These are phyloP conservation scores for Casuarina cunninghamiana DNA, from an alignment of 306 rosid species.

Conservation along the genomic window DNA sequence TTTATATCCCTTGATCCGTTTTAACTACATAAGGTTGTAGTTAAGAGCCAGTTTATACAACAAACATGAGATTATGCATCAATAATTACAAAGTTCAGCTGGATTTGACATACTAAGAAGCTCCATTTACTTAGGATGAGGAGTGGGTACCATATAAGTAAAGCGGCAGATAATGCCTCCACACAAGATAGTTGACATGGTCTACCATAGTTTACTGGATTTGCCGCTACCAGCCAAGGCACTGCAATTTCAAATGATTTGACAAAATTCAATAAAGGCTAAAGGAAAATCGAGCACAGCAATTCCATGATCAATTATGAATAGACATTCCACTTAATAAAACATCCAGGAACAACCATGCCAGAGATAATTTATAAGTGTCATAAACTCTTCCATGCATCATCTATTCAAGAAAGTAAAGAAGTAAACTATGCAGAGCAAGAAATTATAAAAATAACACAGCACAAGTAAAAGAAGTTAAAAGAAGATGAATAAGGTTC, in stretches of 20 bases:
- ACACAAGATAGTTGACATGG: conserved; percentile 96
- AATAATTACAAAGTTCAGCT: not conserved
- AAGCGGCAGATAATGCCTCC: conserved; percentile 97
- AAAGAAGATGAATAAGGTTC: not conserved
- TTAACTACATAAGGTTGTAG: not conserved
- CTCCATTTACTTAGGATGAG: not conserved
- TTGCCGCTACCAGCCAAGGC: conserved; percentile 97
- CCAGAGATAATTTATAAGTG: conserved; percentile 3
- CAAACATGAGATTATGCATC: not conserved
- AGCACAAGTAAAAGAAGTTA: not conserved
- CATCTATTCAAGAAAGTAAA: not conserved
- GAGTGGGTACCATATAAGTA: conserved; percentile 70
- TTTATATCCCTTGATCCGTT: too few species aligned
- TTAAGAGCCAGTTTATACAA: not conserved
- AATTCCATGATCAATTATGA: conserved; percentile 8
- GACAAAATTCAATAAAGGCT: conserved; percentile 22
- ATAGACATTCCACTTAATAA: not conserved
- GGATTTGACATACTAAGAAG: conserved; percentile 7
- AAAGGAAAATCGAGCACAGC: conserved; percentile 13
- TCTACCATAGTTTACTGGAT: conserved; percentile 93
- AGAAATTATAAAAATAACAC: not conserved
- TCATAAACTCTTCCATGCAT: not conserved
- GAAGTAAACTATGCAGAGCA: not conserved
- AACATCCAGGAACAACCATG: not conserved
- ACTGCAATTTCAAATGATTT: conserved; percentile 48